These are phyloP conservation scores for Phytophthora fragariaefolia DNA, from an alignment of 352 stramenopile species.

Conservation along the genomic window DNA sequence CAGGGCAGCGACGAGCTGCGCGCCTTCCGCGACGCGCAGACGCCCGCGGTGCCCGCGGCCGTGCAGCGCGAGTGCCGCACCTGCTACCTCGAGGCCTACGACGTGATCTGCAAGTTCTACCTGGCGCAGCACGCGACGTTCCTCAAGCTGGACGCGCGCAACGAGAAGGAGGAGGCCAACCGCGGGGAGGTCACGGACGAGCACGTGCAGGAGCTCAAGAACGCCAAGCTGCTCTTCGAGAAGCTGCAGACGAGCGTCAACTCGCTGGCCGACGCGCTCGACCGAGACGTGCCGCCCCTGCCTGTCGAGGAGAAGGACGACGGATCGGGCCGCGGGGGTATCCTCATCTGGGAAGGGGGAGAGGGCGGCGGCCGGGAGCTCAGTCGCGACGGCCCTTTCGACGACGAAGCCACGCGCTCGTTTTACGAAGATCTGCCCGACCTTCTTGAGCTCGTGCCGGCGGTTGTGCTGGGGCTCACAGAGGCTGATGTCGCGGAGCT, in stretches of 20 bases:
- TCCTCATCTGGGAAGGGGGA: conserved; percentile 75
- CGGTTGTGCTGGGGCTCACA: conserved; percentile 93
- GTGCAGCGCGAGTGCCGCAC: conserved; percentile 75
- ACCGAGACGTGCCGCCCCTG: conserved; percentile 74
- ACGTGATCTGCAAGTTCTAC: conserved; percentile 91
- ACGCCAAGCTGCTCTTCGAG: conserved; percentile 81
- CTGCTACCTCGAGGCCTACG: conserved; percentile 90
- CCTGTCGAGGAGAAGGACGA: conserved; percentile 72
- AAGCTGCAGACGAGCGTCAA: conserved; percentile 89
- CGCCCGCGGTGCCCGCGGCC: conserved; percentile 61
- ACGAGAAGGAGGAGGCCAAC: conserved; percentile 92
- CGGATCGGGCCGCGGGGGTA: conserved; percentile 45
- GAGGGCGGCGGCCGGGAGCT: conserved; percentile 75
- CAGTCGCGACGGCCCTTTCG: conserved; percentile 91
- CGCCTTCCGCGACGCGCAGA: conserved; percentile 43
- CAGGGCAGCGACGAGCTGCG: conserved; percentile 46
- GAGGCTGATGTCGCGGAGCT: conserved; percentile 88
- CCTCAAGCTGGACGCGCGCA: conserved; percentile 93
- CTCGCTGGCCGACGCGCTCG: conserved; percentile 77
- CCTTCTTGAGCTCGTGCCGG: conserved; percentile 94
- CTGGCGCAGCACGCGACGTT: conserved; percentile 90
- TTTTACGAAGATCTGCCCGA: conserved; percentile 98
- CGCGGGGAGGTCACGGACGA: conserved; percentile 77
- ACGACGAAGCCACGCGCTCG: conserved; percentile 95
- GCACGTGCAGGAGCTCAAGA: conserved; percentile 76